A percentile compares a stretch with the other conserved stretches of the same genome.
Evolutionary conservation across 371 early-diverging fungal genomes (phyloP).

Genomic region (Mortierella sp.): DNA sequence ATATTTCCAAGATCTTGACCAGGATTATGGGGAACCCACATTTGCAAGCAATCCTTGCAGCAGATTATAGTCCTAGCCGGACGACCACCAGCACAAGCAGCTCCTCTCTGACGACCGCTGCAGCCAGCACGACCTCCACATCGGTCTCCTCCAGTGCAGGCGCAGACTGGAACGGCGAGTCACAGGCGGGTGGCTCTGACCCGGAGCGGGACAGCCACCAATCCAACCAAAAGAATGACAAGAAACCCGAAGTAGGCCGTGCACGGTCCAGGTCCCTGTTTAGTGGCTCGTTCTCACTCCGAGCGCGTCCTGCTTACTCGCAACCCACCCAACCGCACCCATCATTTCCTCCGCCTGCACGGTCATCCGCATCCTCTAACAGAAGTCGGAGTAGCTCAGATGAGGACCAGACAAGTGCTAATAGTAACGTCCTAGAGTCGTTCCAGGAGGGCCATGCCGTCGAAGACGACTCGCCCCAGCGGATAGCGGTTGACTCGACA

Average conservation of each 20-base stretch:
- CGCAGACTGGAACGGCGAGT: background rate
- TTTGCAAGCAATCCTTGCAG: constrained; percentile 42
- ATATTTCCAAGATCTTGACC: constrained; percentile 73
- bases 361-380: background rate
- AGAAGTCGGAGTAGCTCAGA: constrained; percentile 39
- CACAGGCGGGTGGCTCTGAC: constrained; percentile 9
- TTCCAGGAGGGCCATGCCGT: constrained; percentile 43
- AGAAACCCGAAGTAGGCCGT: constrained; percentile 23
- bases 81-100: constrained; percentile 13
- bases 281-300: constrained; percentile 14
- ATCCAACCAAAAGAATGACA: constrained; percentile 20
- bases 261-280: constrained; percentile 44
- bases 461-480: constrained; percentile 37
- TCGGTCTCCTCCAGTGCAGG: constrained; percentile 3
- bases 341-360: too few species aligned
- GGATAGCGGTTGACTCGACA: constrained; percentile 16
- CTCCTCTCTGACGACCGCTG: constrained; percentile 10
- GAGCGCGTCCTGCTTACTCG: constrained; percentile 14
- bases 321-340: background rate
- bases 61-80: constrained; percentile 41
- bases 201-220: constrained; percentile 5
- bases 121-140: background rate
- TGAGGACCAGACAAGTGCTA: constrained; percentile 26
- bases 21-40: constrained; percentile 50
- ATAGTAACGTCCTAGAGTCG: constrained; percentile 14